phyloP scores from a whole-genome alignment of 192 early-diverging fungal genomes.

The Obelidium mucronatum region DNA sequence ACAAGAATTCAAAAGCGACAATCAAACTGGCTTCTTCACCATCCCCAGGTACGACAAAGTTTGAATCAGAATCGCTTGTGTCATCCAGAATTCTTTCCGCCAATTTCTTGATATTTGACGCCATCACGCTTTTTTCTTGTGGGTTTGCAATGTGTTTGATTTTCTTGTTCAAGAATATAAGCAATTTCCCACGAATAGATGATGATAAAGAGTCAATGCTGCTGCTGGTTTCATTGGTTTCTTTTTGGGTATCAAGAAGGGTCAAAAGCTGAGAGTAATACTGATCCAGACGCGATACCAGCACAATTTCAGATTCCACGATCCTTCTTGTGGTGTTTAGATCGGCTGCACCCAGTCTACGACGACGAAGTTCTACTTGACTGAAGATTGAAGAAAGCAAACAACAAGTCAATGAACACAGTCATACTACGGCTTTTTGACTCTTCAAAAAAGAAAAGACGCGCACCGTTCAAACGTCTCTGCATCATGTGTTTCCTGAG shows the following conservation, averaged over 20 bases:
- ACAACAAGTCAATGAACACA: no score
- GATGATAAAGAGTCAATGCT: no score
- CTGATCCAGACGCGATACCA: slow-evolving; percentile 20
- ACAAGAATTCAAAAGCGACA: not conserved
- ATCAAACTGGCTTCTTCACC: not conserved
- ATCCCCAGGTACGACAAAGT: not conserved
- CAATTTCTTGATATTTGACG: not conserved
- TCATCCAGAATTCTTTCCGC: not conserved
- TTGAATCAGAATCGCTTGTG: not conserved
- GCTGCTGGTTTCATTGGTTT: not conserved
- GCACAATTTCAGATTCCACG: slow-evolving; percentile 71
- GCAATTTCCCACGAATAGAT: not conserved
- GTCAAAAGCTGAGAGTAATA: slow-evolving; percentile 5
- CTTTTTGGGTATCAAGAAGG: not conserved
- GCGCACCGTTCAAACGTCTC: slow-evolving; percentile 61
- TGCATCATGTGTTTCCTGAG: slow-evolving; percentile 53
- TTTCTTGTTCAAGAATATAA: slow-evolving; percentile 21
- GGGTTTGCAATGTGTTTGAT: slow-evolving; percentile 8
- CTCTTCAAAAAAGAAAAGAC: no score
- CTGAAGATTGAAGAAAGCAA: no score
- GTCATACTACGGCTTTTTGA: no score
- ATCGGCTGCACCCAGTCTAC: slow-evolving; percentile 73
- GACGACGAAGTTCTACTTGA: slow-evolving; percentile 71
- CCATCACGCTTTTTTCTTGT: not conserved
- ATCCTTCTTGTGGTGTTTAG: slow-evolving; percentile 60